A percentile compares a stretch with the other conserved stretches of the same genome.
phyloP scores from a whole-genome alignment of 2,329 filamentous ascomycete species.

The Moelleriella libera region DNA sequence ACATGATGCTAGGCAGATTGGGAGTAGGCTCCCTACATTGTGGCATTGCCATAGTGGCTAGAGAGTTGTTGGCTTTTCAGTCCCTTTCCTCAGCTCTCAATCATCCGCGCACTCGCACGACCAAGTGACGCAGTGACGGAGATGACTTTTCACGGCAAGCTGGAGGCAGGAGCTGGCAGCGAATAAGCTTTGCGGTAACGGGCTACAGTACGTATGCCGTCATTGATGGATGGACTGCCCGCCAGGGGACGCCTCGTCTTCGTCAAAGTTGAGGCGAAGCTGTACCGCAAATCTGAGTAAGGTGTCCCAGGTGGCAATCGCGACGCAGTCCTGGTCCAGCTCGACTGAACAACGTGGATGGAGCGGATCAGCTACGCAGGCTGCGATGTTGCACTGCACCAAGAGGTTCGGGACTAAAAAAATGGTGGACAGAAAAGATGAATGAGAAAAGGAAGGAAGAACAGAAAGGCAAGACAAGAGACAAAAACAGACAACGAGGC shows the following conservation, averaged over 20 bases:
- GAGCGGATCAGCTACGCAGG: neutral
- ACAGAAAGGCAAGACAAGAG: neutral
- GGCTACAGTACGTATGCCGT: neutral
- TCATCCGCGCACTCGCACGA: neutral
- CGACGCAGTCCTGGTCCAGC: neutral
- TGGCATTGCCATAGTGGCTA: slow-evolving; percentile 18
- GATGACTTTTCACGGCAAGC: neutral
- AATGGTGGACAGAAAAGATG: neutral
- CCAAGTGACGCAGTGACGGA: neutral
- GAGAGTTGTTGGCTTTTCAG: neutral
- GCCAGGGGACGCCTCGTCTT: neutral
- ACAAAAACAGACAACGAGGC: neutral
- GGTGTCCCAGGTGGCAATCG: neutral
- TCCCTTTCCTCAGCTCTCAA: neutral
- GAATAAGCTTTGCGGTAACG: neutral
- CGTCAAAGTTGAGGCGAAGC: neutral
- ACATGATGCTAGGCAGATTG: slow-evolving; percentile 22
- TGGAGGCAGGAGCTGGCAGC: neutral
- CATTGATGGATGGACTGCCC: neutral
- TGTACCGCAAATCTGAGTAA: neutral
- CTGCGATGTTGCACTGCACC: neutral
- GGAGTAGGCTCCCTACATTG: slow-evolving; percentile 20
- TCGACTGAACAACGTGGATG: neutral
- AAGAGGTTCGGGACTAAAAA: neutral
- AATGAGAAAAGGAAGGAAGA: neutral